Evolutionary conservation across 163 green algal genomes (phyloP).

Genomic region (Chlamydomonas reinhardtii): DNA sequence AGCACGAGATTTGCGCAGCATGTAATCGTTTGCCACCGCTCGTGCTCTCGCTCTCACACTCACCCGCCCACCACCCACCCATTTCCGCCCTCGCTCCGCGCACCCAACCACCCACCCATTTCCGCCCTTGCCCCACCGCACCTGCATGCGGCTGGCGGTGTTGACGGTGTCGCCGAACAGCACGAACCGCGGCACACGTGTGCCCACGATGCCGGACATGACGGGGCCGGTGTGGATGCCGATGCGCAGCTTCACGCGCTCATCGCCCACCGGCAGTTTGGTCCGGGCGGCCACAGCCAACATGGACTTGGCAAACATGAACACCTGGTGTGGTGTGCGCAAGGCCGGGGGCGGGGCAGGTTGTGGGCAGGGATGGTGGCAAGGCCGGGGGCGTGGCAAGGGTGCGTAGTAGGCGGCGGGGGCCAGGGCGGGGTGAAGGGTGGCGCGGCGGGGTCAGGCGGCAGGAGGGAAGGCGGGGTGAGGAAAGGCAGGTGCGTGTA

Average conservation of each 20-base stretch:
- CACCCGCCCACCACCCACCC: too few relatives aligned
- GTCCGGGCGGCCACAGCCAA: not conserved
- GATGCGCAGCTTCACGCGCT: constrained; percentile 25
- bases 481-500: too few relatives aligned
- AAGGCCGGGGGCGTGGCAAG: too few relatives aligned
- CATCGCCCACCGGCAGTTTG: not conserved
- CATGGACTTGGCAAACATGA: constrained; percentile 50
- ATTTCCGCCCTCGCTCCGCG: too few relatives aligned
- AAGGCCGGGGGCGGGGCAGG: too few relatives aligned
- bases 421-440: too few relatives aligned
- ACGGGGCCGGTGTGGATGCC: constrained; percentile 35
- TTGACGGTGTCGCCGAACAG: constrained; percentile 49
- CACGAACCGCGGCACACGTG: constrained; percentile 36
- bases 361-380: not conserved
- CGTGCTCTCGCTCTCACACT: too few relatives aligned
- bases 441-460: too few relatives aligned
- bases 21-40: too few relatives aligned
- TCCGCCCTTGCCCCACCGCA: too few relatives aligned
- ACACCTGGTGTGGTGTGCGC: constrained; percentile 4
- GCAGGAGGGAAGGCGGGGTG: too few relatives aligned
- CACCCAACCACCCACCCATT: not conserved
- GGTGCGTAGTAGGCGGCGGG: not conserved
- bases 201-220: constrained; percentile 40
- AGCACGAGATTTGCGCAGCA: too few relatives aligned
- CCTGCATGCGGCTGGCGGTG: constrained; percentile 41